Conservation (phyloP, 805 yeast genomes). For the Candida lessepsii region DNA sequence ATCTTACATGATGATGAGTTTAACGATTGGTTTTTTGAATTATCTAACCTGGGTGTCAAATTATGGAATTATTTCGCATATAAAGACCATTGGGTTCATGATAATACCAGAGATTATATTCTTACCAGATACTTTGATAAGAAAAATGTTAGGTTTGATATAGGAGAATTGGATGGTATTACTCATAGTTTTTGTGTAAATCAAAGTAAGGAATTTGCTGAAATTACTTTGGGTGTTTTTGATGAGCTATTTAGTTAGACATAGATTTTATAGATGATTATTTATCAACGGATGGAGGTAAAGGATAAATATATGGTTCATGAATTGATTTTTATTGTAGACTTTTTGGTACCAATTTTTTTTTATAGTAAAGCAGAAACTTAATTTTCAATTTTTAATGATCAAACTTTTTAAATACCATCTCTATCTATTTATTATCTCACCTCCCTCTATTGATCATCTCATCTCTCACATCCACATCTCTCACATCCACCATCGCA, state of each 20-base stretch:
- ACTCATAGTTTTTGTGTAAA: conserved; percentile 62
- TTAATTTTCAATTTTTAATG: no score
- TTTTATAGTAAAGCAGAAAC: no score
- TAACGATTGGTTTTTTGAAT: conserved; percentile 47
- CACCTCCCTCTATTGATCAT: no score
- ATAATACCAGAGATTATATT: conserved; percentile 47
- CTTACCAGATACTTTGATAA: conserved; percentile 29
- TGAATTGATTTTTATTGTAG: no score
- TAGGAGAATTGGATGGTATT: conserved; percentile 29
- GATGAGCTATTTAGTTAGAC: neutral
- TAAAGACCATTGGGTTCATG: conserved; percentile 67
- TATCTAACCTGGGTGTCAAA: conserved; percentile 19
- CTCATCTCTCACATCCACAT: no score
- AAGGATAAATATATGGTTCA: no score
- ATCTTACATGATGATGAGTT: conserved; percentile 50
- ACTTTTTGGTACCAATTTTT: no score
- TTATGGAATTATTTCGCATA: conserved; percentile 60
- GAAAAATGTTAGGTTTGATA: conserved; percentile 4
- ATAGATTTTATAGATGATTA: no score
- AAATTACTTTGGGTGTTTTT: conserved; percentile 26
- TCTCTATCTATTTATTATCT: no score
- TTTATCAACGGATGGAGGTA: no score
- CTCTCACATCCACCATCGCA: no score
- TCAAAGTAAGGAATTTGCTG: conserved; percentile 52
- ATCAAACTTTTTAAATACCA: no score